Conservation (phyloP, 495 filamentous ascomycete species). For the Entonaema liquescens region DNA sequence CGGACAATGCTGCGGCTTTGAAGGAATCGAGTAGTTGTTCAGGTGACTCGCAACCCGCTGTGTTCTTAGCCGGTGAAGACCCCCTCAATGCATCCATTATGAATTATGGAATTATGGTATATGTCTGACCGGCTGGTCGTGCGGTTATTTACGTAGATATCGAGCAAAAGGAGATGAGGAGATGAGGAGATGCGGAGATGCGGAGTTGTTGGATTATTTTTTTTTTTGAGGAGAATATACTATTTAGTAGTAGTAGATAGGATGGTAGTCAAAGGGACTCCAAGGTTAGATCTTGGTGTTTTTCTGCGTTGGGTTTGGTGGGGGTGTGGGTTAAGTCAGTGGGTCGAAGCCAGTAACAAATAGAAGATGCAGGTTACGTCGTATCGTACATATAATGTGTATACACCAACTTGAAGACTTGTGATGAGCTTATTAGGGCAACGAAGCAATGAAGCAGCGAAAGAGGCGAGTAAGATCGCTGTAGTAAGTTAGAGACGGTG, state of each 20-base stretch:
- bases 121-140: background rate
- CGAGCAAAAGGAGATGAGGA: constrained; percentile 3
- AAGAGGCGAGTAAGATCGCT: background rate
- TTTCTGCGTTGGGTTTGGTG: constrained; percentile 40
- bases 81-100: constrained; percentile 46
- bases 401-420: constrained; percentile 11
- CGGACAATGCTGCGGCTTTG: constrained; percentile 89
- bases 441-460: background rate
- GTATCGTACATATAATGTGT: too few species aligned
- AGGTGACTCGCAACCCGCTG: constrained; percentile 61
- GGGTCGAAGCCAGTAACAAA: constrained; percentile 36
- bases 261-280: constrained; percentile 7
- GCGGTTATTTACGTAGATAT: background rate
- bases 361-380: constrained; percentile 36
- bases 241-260: constrained; percentile 14
- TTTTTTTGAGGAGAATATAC: background rate
- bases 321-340: constrained; percentile 37
- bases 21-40: constrained; percentile 89
- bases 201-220: too few species aligned
- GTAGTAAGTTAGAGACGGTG: background rate
- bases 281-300: constrained; percentile 31
- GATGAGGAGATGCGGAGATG: too few species aligned
- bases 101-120: constrained; percentile 22
- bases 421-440: constrained; percentile 25
- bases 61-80: constrained; percentile 41